Percentiles rank a stretch among this genome's conserved stretches.
Evolutionary conservation across 2,329 filamentous ascomycete genomes (phyloP).

Genomic region (Chaetomiaceae sp.): DNA sequence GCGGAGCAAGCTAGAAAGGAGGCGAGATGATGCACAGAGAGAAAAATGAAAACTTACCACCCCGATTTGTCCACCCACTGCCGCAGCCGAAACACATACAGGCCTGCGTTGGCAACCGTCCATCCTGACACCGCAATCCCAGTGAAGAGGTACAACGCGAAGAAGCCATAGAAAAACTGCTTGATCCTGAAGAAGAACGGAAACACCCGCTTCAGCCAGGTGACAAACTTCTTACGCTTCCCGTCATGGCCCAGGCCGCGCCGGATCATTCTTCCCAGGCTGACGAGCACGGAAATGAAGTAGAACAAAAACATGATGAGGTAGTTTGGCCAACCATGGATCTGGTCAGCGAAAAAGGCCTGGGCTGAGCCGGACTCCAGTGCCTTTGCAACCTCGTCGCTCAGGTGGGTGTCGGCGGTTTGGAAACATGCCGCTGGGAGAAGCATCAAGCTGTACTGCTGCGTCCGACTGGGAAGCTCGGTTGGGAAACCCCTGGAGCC

Average conservation of each 20-base stretch:
- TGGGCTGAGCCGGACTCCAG: constrained; percentile 4
- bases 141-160: constrained; percentile 17
- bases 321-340: constrained; percentile 23
- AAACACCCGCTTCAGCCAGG: constrained; percentile 6
- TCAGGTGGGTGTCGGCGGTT: constrained; percentile 6
- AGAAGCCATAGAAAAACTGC: constrained; percentile 14
- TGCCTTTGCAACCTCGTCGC: constrained; percentile 7
- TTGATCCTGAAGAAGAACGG: constrained; percentile 7
- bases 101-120: constrained; percentile 20
- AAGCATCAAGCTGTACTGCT: constrained; percentile 25
- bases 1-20: neutral
- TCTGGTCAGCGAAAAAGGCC: constrained; percentile 12
- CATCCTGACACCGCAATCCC: constrained; percentile 27
- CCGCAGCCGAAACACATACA: constrained; percentile 29
- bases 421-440: constrained; percentile 33
- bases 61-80: constrained; percentile 28
- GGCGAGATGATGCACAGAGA: neutral
- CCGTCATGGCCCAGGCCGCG: constrained; percentile 12
- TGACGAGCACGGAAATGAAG: constrained; percentile 15
- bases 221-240: constrained; percentile 9
- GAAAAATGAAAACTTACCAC: constrained; percentile 12
- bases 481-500: constrained; percentile 27
- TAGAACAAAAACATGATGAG: constrained; percentile 23
- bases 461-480: constrained; percentile 20
- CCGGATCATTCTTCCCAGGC: constrained; percentile 17